Evolutionary conservation across 257 asterid genomes (phyloP).

Genomic region (Penstemon davidsonii): DNA sequence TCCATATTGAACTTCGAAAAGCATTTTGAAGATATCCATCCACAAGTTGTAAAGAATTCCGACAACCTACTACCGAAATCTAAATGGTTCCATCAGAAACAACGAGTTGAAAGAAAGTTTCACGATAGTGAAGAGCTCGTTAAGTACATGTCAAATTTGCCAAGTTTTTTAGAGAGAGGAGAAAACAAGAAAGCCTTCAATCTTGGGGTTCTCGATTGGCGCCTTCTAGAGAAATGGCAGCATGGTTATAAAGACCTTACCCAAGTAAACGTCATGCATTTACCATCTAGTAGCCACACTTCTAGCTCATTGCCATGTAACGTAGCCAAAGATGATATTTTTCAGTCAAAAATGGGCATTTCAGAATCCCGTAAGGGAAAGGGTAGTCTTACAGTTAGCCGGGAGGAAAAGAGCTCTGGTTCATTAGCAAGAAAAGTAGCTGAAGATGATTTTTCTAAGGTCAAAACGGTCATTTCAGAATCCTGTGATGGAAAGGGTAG

Average conservation of each 20-base stretch:
- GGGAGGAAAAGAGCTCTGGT: constrained; percentile 35
- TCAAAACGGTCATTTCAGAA: constrained; percentile 30
- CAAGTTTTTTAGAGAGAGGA: constrained; percentile 62
- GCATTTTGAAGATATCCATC: constrained; percentile 34
- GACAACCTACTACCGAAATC: constrained; percentile 27
- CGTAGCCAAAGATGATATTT: not conserved
- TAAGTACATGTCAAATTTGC: constrained; percentile 84
- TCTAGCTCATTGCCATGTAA: constrained; percentile 3
- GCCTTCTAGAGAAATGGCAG: constrained; percentile 72
- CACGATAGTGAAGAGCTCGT: constrained; percentile 59
- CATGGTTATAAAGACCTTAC: constrained; percentile 31
- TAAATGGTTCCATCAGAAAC: constrained; percentile 37
- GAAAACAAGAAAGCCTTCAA: constrained; percentile 61
- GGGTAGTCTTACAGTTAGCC: constrained; percentile 28
- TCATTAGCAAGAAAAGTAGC: constrained; percentile 27
- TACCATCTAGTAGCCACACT: constrained; percentile 47
- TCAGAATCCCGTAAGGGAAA: not conserved
- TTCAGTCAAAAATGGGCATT: not conserved
- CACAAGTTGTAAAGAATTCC: constrained; percentile 32
- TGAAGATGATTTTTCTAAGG: constrained; percentile 29
- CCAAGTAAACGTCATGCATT: constrained; percentile 26
- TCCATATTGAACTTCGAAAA: constrained; percentile 50
- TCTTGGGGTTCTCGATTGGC: constrained; percentile 78
- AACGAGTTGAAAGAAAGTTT: constrained; percentile 28
- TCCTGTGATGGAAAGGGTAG: not conserved